These are phyloP conservation scores for Phaeodactylum tricornutum DNA, from an alignment of 108 stramenopile species.

Conservation along the genomic window DNA sequence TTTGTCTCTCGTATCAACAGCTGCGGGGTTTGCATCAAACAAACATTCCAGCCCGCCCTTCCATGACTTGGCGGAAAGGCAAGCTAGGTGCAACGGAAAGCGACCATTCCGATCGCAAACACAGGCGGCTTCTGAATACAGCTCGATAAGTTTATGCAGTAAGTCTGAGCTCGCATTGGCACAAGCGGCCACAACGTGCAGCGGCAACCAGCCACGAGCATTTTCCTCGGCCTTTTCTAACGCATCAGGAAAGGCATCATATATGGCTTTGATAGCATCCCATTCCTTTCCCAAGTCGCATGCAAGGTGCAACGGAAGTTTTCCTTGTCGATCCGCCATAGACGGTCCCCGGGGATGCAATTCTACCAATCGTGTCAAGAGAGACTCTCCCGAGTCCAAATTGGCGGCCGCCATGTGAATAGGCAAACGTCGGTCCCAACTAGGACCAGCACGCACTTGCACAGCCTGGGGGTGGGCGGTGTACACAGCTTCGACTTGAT, in stretches of 20 bases:
- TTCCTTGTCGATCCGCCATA: conserved; percentile 52
- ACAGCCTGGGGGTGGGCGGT: conserved; percentile 41
- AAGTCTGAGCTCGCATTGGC: conserved; percentile 8
- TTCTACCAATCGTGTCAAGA: conserved; percentile 44
- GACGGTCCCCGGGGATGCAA: conserved; percentile 40
- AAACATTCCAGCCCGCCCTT: conserved; percentile 24
- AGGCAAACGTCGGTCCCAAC: conserved; percentile 33
- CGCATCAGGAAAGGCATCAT: conserved; percentile 30
- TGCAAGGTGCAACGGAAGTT: conserved; percentile 57
- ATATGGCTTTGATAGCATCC: conserved; percentile 29
- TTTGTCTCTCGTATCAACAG: conserved; percentile 19
- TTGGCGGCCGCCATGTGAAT: conserved; percentile 61
- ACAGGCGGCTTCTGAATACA: conserved; percentile 24
- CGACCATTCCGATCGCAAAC: conserved; percentile 19
- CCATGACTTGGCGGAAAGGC: conserved; percentile 52
- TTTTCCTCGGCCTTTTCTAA: conserved; percentile 19
- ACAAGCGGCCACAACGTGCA: conserved; percentile 33
- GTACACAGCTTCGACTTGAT: conserved; percentile 43
- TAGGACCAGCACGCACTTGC: conserved; percentile 31
- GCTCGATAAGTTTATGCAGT: conserved; percentile 16
- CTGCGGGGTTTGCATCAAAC: conserved; percentile 28
- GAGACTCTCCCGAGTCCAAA: conserved; percentile 23
- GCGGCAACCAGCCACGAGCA: conserved; percentile 25
- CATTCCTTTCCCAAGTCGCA: conserved; percentile 54
- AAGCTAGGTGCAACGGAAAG: conserved; percentile 39